Base-by-base conservation (phyloP, 192 early-diverging fungal species). In the Linderina pennispora region DNA sequence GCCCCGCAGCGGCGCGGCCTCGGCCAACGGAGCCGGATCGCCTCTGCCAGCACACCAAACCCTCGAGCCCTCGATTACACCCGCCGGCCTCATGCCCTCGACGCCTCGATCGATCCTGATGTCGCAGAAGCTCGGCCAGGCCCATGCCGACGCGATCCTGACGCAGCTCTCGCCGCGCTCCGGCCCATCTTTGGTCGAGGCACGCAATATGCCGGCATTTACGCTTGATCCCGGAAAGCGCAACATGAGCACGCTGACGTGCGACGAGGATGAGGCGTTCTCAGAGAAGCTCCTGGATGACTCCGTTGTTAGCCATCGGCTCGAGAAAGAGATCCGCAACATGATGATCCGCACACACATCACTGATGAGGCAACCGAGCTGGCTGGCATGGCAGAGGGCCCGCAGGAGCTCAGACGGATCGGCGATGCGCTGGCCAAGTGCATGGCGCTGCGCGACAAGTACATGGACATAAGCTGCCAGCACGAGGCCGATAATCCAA, bases 381-480 rank as follows among this genome's bases (percentile, higher is more conserved):
- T 68, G 36, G 54, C 35, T 4, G 60, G 55, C 23, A 57, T 57
- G 50, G 36, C 34, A 25, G 66, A 70, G 33, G 31, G 48, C 35
- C 23, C 57, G 8, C 46, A 54, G 9, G 58, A 69, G 43, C 65
- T 70, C 23, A 45, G 42, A 25, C 58, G 62, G 5, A 65, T 65
- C 22, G 61, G 58, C 26, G 33, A 53, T 8, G 58, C 48, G 5
- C 41, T 94, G 32, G 76, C 83, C 37, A 54, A 74, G 25, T 94
- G 91, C 65, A 80, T 93, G 9, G 73, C 77, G 23, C 55, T 94
- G 28, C 80, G 94, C 21, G 77, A 82, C 43, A 84, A 88, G 46
- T 97, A 97, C 76, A 94, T 97, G 83, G 39, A 45, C 22, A 41
- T 66, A 9, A 84, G 80, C 10, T 55, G 65, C 13, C 94, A 97